Conservation (phyloP, 164 flowering plant species). For the Sedum album region DNA sequence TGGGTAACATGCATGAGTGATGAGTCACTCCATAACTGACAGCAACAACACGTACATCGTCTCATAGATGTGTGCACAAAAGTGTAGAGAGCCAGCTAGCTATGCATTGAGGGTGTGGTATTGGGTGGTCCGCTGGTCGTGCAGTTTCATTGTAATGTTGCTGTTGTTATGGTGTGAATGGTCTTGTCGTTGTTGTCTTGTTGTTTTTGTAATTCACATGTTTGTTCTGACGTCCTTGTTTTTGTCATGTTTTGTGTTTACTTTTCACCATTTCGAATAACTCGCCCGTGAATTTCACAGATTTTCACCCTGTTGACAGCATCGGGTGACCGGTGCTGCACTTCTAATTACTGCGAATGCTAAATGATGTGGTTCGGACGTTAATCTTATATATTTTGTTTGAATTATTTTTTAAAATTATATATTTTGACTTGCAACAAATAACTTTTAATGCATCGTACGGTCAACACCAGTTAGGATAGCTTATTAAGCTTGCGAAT, state of each 20-base stretch:
- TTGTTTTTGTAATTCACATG: conserved; percentile 3
- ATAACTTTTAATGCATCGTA: no score
- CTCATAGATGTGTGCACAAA: neutral
- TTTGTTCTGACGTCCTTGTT: neutral
- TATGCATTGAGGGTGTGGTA: neutral
- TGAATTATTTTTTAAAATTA: no score
- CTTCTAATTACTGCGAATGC: no score
- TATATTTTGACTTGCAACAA: no score
- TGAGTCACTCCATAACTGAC: neutral
- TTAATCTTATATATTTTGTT: no score
- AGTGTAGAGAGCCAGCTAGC: neutral
- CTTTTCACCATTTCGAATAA: neutral
- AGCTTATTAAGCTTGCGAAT: no score
- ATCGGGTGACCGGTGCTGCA: no score
- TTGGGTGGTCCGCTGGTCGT: conserved; percentile 3
- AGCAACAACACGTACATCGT: neutral
- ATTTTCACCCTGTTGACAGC: no score
- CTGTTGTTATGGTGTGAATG: no score
- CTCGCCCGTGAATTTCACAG: neutral
- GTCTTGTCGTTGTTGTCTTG: no score
- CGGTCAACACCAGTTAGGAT: no score
- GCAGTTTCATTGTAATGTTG: conserved; percentile 2
- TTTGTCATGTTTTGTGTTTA: neutral
- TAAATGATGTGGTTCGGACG: no score
- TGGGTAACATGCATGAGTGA: neutral